Conservation (phyloP, 371 early-diverging fungal genomes). For the Rhizopus microsporus region DNA sequence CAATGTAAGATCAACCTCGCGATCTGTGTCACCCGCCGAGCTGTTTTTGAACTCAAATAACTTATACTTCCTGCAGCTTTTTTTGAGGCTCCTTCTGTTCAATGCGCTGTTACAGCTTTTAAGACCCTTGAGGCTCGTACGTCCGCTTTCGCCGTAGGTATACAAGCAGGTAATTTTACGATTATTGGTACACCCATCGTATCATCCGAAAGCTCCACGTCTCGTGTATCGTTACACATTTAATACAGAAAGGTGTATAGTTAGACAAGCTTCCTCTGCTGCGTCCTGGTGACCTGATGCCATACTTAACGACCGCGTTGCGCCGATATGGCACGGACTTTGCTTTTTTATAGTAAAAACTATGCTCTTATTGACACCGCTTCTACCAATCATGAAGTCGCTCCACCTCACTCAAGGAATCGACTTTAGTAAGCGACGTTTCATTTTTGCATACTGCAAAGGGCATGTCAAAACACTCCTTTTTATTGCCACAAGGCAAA, state of each 20-base stretch:
- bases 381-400: too few relatives aligned
- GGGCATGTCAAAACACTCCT: too few relatives aligned
- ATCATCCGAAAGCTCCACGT: not conserved
- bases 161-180: not conserved
- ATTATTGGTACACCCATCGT: not conserved
- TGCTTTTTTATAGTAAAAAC: too few relatives aligned
- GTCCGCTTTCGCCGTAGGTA: not conserved
- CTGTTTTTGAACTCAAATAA: not conserved
- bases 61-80: not conserved
- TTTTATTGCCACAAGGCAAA: too few relatives aligned
- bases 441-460: too few relatives aligned
- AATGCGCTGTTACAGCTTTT: not conserved
- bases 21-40: too few relatives aligned
- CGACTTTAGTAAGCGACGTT: too few relatives aligned
- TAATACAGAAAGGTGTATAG: too few relatives aligned
- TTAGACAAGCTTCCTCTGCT: not conserved
- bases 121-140: not conserved
- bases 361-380: too few relatives aligned
- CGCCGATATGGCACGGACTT: not conserved
- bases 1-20: too few relatives aligned
- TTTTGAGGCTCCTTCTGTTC: not conserved
- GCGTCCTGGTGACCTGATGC: not conserved
- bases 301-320: not conserved
- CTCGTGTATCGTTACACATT: not conserved
- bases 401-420: too few relatives aligned